Conservation (phyloP, 2,329 filamentous ascomycete genomes). For the Alternaria hordeiaustralica region DNA sequence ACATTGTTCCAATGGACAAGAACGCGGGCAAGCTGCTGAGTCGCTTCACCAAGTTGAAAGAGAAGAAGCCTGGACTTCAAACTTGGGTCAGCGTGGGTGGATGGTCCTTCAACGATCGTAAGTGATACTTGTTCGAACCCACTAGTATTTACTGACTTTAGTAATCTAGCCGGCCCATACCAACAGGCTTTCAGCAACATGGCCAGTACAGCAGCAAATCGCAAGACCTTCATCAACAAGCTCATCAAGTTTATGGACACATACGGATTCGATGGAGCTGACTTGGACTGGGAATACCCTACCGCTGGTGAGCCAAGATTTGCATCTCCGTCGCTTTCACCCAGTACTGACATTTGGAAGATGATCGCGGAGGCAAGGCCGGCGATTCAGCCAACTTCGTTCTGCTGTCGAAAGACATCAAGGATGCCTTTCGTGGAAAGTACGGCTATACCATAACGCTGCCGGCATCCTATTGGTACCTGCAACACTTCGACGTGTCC, state of each 20-base stretch:
- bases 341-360: too few species aligned
- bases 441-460: constrained; percentile 25
- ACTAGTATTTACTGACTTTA: background rate
- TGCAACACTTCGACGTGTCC: constrained; percentile 29
- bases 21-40: background rate
- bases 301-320: background rate
- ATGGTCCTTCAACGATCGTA: constrained; percentile 44
- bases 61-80: constrained; percentile 35
- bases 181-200: constrained; percentile 39
- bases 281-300: constrained; percentile 53
- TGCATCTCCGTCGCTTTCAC: too few species aligned
- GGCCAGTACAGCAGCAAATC: constrained; percentile 22
- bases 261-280: constrained; percentile 51
- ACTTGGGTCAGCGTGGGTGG: constrained; percentile 52
- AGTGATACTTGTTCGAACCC: background rate
- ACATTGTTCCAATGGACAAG: constrained; percentile 6
- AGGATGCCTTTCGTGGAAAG: constrained; percentile 9
- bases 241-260: constrained; percentile 48
- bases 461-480: constrained; percentile 30
- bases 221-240: constrained; percentile 43
- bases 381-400: constrained; percentile 6
- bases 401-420: background rate
- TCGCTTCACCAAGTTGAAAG: constrained; percentile 36
- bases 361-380: background rate
- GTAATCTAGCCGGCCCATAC: constrained; percentile 47